These are phyloP conservation scores for Phytophthora nicotianae DNA, from an alignment of 352 stramenopile genomes.

Conservation along the genomic window DNA sequence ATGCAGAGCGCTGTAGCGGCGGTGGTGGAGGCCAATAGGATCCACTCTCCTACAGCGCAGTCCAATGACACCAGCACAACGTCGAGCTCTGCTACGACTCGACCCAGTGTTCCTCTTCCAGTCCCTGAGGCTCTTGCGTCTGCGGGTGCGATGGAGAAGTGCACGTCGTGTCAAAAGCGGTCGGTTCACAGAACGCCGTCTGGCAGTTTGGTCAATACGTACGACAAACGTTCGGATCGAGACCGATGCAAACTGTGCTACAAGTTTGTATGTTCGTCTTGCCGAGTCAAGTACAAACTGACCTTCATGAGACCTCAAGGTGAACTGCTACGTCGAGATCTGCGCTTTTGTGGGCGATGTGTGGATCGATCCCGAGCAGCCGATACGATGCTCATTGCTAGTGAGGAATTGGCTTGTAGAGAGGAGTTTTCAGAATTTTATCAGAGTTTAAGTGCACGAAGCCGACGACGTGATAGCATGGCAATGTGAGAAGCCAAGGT, in stretches of 20 bases:
- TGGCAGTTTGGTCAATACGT: slow-evolving; percentile 19
- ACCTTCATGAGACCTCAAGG: slow-evolving; percentile 32
- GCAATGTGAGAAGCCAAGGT: slow-evolving; percentile 20
- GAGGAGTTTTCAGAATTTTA: slow-evolving; percentile 29
- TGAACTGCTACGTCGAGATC: slow-evolving; percentile 22
- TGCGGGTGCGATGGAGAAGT: slow-evolving; percentile 19
- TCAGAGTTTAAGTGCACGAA: slow-evolving; percentile 22
- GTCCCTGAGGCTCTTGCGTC: neutral
- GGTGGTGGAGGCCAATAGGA: slow-evolving; percentile 18
- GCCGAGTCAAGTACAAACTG: slow-evolving; percentile 32
- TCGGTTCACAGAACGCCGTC: slow-evolving; percentile 12
- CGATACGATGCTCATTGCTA: slow-evolving; percentile 31
- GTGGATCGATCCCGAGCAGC: slow-evolving; percentile 25
- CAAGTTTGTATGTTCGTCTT: slow-evolving; percentile 38
- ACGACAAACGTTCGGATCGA: slow-evolving; percentile 25
- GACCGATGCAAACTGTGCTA: slow-evolving; percentile 38
- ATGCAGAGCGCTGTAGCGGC: slow-evolving; percentile 23
- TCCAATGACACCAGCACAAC: slow-evolving; percentile 30
- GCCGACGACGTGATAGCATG: slow-evolving; percentile 7
- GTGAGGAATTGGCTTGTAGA: slow-evolving; percentile 25
- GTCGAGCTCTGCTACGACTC: slow-evolving; percentile 30
- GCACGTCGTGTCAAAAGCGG: slow-evolving; percentile 37
- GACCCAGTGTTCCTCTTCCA: slow-evolving; percentile 19
- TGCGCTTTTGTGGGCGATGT: slow-evolving; percentile 37
- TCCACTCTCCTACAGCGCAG: slow-evolving; percentile 19